A percentile compares a stretch with the other conserved stretches of the same genome.
Evolutionary conservation across 2,329 filamentous ascomycete genomes (phyloP).

Genomic region (Cladorrhinum sp.): DNA sequence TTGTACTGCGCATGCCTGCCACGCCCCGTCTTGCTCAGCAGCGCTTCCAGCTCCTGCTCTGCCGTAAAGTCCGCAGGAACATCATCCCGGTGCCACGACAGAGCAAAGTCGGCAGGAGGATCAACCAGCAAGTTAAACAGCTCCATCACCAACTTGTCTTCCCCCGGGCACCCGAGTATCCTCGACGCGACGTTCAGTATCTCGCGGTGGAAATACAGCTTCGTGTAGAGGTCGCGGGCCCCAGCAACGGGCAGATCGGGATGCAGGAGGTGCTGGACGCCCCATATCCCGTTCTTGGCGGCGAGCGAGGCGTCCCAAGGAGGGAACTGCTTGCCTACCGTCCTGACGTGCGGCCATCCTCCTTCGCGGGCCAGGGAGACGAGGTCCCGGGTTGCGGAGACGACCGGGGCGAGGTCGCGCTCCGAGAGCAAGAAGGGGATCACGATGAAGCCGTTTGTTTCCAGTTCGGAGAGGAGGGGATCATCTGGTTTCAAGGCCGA

Average conservation of each 20-base stretch:
- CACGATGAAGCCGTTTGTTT: slow-evolving; percentile 71
- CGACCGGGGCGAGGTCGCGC: slow-evolving; percentile 49
- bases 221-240: slow-evolving; percentile 58
- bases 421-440: slow-evolving; percentile 65
- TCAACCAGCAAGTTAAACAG: slow-evolving; percentile 81
- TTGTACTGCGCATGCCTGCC: slow-evolving; percentile 77
- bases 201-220: slow-evolving; percentile 67
- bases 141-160: slow-evolving; percentile 68
- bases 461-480: slow-evolving; percentile 41
- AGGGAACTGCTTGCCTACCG: slow-evolving; percentile 85
- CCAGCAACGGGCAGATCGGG: slow-evolving; percentile 61
- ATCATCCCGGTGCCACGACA: slow-evolving; percentile 86
- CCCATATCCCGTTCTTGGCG: slow-evolving; percentile 69
- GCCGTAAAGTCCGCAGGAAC: slow-evolving; percentile 62
- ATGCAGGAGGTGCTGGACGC: slow-evolving; percentile 80
- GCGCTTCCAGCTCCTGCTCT: slow-evolving; percentile 63
- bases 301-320: slow-evolving; percentile 66
- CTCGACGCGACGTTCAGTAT: slow-evolving; percentile 61
- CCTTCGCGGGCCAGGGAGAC: slow-evolving; percentile 64
- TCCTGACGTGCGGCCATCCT: slow-evolving; percentile 77
- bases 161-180: background rate
- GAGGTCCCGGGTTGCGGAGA: slow-evolving; percentile 55
- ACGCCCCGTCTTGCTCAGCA: slow-evolving; percentile 40
- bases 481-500: slow-evolving; percentile 5
- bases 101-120: slow-evolving; percentile 66